A percentile compares a stretch with the other conserved stretches of the same genome.
phyloP scores from a whole-genome alignment of 129 eudicot species.

The Mikania micrantha region DNA sequence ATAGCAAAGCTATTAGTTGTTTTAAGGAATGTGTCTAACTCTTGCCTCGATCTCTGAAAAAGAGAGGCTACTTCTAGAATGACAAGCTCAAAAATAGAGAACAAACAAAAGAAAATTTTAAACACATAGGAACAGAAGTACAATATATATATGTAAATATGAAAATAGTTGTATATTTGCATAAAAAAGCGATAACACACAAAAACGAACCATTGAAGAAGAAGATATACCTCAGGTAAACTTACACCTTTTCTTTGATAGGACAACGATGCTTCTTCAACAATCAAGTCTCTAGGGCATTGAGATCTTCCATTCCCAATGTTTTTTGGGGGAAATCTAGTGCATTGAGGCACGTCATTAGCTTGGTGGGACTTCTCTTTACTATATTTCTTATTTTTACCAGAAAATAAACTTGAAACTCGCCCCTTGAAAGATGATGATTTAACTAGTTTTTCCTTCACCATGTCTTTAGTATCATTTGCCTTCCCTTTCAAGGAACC shows the following conservation, averaged over 20 bases:
- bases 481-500: slow-evolving; percentile 27
- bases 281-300: slow-evolving; percentile 21
- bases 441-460: slow-evolving; percentile 39
- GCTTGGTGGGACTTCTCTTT: slow-evolving; percentile 45
- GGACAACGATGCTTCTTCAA: slow-evolving; percentile 24
- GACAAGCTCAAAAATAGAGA: too few species aligned
- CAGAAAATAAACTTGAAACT: slow-evolving; percentile 75
- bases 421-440: slow-evolving; percentile 61
- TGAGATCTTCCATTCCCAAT: slow-evolving; percentile 21
- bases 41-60: too few species aligned
- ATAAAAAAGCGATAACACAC: background rate
- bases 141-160: background rate
- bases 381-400: slow-evolving; percentile 49
- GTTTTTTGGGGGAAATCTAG: slow-evolving; percentile 19
- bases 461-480: slow-evolving; percentile 36
- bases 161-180: background rate
- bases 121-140: background rate
- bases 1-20: too few species aligned
- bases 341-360: slow-evolving; percentile 28
- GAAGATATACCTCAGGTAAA: slow-evolving; percentile 44
- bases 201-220: background rate
- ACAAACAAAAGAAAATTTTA: too few species aligned
- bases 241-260: slow-evolving; percentile 26
- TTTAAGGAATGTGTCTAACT: too few species aligned
- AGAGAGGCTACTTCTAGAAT: too few species aligned